Evolutionary conservation across 2,329 filamentous ascomycete species (phyloP), one percentile per base, ranked within the genome.

Genomic region (Colletotrichum tropicale): DNA sequence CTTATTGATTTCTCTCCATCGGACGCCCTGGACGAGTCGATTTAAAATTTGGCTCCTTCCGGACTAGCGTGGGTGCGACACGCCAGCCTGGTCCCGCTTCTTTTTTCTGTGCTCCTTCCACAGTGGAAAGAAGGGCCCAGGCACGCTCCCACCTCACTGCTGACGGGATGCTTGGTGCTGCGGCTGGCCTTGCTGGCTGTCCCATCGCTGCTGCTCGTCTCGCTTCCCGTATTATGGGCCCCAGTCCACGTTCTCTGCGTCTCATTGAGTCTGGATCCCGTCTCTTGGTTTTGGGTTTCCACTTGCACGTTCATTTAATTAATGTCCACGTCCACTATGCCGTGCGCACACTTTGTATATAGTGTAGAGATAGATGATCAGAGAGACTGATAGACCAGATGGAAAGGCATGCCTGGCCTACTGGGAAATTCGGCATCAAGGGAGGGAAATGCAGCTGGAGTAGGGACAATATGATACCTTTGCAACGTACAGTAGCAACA

Each of bases 241-340:
- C 66, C 48, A 18, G 71, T 55, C 60, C 67, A 64, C 60, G 30
- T 75, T 62, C 30, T 21, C 68, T 72, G 62, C 64, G 69, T 75
- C 69, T 68, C 30, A 66, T 56, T 32, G 5, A 62, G 52, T 72
- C 68, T 75, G 61, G 52, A 26, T 62, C 73, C 30, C 56, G 16
- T 32, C 34, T 58, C 24, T 24, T 32, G 55, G 21, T 26, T 28
- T 30, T 36, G 21, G n/a, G 60, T 32, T 55, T 30, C 30, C 21
- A 48, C 62, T 26, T 48, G 21, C 65, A 34, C n/a, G 26, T n/a
- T 60, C 66, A 38, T 61, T 60, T 30, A 60, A 61, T 34, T 34
- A 24, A 61, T 61, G n/a, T 61, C 28, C 58, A 21, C 58, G 30
- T 26, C 58, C 58, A 34, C 18, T 34, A 32, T n/a, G 56, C 30